phyloP scores from a whole-genome alignment of 2,329 filamentous ascomycete genomes.

The Atkinsonella texensis region DNA sequence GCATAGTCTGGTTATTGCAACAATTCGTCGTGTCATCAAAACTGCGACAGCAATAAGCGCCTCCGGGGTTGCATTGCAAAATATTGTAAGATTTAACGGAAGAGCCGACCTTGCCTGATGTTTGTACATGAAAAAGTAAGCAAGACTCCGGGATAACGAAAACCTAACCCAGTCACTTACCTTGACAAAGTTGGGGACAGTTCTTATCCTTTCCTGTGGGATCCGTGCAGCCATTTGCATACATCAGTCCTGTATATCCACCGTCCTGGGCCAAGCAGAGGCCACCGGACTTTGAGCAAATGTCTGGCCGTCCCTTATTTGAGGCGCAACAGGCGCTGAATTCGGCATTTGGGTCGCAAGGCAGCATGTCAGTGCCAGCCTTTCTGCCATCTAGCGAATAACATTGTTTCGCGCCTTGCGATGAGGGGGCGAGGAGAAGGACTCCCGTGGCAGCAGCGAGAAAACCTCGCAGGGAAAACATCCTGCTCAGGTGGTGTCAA shows the following conservation, averaged over 20 bases:
- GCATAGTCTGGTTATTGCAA: constrained; percentile 8
- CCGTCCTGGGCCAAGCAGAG: constrained; percentile 11
- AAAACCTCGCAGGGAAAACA: neutral
- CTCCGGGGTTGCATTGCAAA: constrained; percentile 9
- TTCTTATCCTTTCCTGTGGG: constrained; percentile 5
- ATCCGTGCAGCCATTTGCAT: constrained; percentile 13
- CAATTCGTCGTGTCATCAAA: constrained; percentile 7
- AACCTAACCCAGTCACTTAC: neutral
- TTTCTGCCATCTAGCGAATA: neutral
- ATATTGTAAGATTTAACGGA: constrained; percentile 7
- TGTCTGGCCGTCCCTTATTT: constrained; percentile 10
- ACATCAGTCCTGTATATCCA: constrained; percentile 10
- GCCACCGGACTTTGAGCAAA: constrained; percentile 11
- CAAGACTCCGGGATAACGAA: neutral
- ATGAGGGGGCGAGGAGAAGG: neutral
- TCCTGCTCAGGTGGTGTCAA: neutral
- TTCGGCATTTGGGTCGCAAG: constrained; percentile 11
- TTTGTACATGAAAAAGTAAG: neutral
- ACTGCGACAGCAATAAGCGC: constrained; percentile 11
- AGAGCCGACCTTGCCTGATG: constrained; percentile 5
- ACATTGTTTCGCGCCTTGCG: neutral
- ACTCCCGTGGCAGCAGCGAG: neutral
- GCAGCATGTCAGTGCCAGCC: neutral
- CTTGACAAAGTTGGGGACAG: constrained; percentile 11
- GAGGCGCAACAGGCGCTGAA: constrained; percentile 11